Conservation (phyloP, 2,329 filamentous ascomycete species). For the Colletotrichum plurivorum region DNA sequence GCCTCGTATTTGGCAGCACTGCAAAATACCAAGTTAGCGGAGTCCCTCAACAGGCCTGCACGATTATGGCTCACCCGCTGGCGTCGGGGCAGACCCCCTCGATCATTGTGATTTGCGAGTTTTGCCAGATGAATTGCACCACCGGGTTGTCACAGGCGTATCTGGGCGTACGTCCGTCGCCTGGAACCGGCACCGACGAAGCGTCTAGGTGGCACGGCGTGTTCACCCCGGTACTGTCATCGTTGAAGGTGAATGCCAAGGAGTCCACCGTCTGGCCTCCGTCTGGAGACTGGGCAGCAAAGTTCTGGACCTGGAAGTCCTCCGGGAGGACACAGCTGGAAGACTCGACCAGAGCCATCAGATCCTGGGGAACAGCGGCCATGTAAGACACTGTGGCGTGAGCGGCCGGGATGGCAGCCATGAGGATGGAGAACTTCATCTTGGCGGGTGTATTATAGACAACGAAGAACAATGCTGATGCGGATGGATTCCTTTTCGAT, state of each 20-base stretch:
- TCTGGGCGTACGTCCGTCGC: conserved; percentile 50
- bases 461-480: neutral
- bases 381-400: conserved; percentile 41
- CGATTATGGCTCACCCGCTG: conserved; percentile 50
- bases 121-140: conserved; percentile 61
- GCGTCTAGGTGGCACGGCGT: conserved; percentile 61
- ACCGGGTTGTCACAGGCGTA: conserved; percentile 59
- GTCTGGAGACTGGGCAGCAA: conserved; percentile 52
- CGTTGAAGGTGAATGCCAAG: conserved; percentile 58
- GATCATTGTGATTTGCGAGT: conserved; percentile 56
- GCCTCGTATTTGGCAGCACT: conserved; percentile 50
- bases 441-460: conserved; percentile 25
- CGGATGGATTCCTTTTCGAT: neutral
- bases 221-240: conserved; percentile 55
- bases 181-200: conserved; percentile 53
- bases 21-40: neutral
- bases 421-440: conserved; percentile 37
- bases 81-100: conserved; percentile 59
- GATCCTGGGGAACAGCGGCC: conserved; percentile 38
- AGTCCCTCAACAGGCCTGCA: neutral
- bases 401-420: conserved; percentile 40
- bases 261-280: conserved; percentile 49
- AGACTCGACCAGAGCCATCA: conserved; percentile 38
- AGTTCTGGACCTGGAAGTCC: conserved; percentile 56
- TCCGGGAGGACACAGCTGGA: conserved; percentile 54